These are phyloP conservation scores for Penicillium steckii DNA, from an alignment of 495 filamentous ascomycete species.

Conservation along the genomic window DNA sequence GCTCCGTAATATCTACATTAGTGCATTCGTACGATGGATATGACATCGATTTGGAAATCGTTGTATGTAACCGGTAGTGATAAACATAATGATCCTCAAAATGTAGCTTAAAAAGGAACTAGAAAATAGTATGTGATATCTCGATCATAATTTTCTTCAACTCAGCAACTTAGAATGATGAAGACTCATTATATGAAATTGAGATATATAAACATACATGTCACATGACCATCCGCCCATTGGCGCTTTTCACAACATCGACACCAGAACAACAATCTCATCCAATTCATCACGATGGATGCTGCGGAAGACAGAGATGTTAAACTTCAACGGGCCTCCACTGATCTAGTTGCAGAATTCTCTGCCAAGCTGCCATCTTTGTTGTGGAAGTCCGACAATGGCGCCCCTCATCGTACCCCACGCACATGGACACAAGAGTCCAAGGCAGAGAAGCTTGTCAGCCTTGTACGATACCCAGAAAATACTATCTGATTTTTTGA, in stretches of 20 bases:
- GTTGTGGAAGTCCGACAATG: conserved; percentile 42
- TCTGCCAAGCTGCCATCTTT: conserved; percentile 49
- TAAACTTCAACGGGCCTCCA: conserved; percentile 68
- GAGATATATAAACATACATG: no score
- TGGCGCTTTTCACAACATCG: conserved; percentile 25
- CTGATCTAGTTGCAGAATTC: conserved; percentile 66
- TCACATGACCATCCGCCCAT: conserved; percentile 27
- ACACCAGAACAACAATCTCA: conserved; percentile 1
- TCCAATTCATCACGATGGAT: conserved; percentile 36
- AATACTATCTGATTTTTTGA: not conserved
- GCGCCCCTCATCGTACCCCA: conserved; percentile 29
- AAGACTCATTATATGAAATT: no score
- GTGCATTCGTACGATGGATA: no score
- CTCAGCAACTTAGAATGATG: no score
- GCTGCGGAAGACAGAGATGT: conserved; percentile 63
- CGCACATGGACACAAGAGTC: conserved; percentile 40
- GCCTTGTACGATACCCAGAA: conserved; percentile 32
- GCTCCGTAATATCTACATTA: no score
- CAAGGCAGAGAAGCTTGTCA: conserved; percentile 43
- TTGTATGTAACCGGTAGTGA: no score
- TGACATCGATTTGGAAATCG: no score
- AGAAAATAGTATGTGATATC: no score
- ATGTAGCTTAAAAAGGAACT: no score
- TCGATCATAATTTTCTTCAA: no score
- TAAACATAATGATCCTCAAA: no score